Conservation (phyloP, 805 yeast species). For the Metschnikowia corniflorae region DNA sequence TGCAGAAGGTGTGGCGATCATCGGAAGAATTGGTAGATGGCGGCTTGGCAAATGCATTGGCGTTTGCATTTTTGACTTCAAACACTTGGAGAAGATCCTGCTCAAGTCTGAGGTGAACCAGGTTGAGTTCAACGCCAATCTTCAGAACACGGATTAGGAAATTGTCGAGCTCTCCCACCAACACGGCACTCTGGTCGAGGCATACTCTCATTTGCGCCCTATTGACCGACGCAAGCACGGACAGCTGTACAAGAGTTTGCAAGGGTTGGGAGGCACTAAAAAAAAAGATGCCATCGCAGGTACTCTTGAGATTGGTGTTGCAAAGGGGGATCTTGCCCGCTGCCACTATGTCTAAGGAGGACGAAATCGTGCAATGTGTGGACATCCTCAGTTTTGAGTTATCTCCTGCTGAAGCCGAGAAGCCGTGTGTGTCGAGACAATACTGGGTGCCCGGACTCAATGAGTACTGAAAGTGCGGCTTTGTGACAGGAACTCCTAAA, state of each 20-base stretch:
- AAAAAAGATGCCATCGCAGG: conserved; percentile 35
- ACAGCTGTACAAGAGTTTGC: conserved; percentile 23
- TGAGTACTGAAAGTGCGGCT: conserved; percentile 12
- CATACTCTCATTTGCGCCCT: conserved; percentile 29
- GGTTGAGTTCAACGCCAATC: conserved; percentile 29
- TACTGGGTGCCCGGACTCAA: conserved; percentile 21
- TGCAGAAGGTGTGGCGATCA: conserved; percentile 46
- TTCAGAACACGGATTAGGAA: conserved; percentile 33
- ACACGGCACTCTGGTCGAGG: conserved; percentile 25
- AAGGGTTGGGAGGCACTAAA: conserved; percentile 33
- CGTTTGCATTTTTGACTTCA: conserved; percentile 55
- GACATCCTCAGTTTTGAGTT: conserved; percentile 53
- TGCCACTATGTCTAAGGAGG: conserved; percentile 42
- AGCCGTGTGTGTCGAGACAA: conserved; percentile 22
- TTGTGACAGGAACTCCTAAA: too few relatives aligned
- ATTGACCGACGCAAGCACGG: conserved; percentile 19
- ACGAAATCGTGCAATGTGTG: conserved; percentile 37
- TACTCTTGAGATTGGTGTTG: conserved; percentile 44
- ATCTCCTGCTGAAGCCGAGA: conserved; percentile 41
- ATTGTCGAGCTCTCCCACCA: conserved; percentile 27
- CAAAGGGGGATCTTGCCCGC: conserved; percentile 43
- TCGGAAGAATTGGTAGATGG: conserved; percentile 47
- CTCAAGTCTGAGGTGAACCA: conserved; percentile 31
- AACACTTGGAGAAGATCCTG: conserved; percentile 43
- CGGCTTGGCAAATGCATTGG: conserved; percentile 58